Percentiles rank a stretch among this genome's conserved stretches.
phyloP scores from a whole-genome alignment of 1,139 yeast species.

The Geotrichum klebahnii region DNA sequence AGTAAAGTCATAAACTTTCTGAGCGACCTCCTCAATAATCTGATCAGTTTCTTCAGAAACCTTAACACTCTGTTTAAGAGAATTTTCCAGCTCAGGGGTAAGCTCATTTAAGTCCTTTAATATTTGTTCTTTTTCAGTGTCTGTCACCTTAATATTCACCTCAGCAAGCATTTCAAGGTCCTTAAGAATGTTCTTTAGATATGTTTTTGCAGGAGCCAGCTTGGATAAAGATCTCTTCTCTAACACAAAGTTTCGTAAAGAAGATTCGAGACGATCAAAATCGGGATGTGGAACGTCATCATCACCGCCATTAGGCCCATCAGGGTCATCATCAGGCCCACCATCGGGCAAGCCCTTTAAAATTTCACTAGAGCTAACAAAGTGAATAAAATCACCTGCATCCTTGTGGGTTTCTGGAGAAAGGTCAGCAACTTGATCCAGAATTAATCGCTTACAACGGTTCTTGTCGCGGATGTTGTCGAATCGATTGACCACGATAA shows the following conservation, averaged over 20 bases:
- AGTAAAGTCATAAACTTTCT: conserved; percentile 59
- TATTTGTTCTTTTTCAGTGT: conserved; percentile 40
- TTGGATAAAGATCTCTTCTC: conserved; percentile 88
- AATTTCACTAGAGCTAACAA: conserved; percentile 63
- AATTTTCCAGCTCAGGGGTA: conserved; percentile 60
- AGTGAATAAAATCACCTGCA: conserved; percentile 88
- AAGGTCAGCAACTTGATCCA: conserved; percentile 80
- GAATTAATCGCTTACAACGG: conserved; percentile 67
- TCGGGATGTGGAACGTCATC: conserved; percentile 47
- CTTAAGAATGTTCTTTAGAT: conserved; percentile 59
- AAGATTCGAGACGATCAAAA: conserved; percentile 79
- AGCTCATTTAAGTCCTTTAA: conserved; percentile 45
- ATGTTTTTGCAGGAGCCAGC: conserved; percentile 86
- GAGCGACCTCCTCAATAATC: conserved; percentile 58
- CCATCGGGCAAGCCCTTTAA: conserved; percentile 35
- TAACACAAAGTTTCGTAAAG: conserved; percentile 77
- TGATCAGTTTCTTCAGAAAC: conserved; percentile 59
- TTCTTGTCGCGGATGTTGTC: conserved; percentile 78
- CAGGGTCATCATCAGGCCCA: conserved; percentile 43
- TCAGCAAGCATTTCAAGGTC: conserved; percentile 63
- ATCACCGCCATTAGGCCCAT: conserved; percentile 36
- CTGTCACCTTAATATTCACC: conserved; percentile 55
- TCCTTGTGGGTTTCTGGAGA: conserved; percentile 91
- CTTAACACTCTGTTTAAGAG: conserved; percentile 50
- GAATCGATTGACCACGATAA: conserved; percentile 89